Percentiles rank a stretch among this genome's conserved stretches.
phyloP scores from a whole-genome alignment of 2,329 filamentous ascomycete genomes.

The Parastagonospora avenae region DNA sequence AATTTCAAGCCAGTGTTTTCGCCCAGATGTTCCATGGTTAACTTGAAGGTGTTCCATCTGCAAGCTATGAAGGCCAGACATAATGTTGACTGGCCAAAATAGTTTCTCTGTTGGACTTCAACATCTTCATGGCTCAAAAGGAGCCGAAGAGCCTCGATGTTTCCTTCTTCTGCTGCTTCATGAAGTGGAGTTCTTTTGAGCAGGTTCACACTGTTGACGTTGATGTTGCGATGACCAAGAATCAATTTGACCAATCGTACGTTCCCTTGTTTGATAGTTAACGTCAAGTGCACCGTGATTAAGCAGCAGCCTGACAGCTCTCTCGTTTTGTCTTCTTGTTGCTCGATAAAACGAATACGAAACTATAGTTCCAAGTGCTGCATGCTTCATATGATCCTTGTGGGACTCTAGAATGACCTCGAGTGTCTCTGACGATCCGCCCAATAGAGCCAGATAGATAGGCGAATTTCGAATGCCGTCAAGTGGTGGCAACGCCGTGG shows the following conservation, averaged over 20 bases:
- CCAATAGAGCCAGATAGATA: no score
- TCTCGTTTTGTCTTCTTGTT: no score
- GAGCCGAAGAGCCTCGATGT: not conserved
- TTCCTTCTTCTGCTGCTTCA: not conserved
- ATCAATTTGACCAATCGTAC: not conserved
- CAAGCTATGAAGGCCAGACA: not conserved
- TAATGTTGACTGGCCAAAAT: not conserved
- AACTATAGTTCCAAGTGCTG: no score
- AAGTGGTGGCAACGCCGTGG: no score
- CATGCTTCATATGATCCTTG: no score
- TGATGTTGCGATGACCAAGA: not conserved
- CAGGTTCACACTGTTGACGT: not conserved
- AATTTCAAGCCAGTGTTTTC: not conserved
- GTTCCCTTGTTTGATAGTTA: no score
- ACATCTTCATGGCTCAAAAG: not conserved
- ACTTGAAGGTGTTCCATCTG: not conserved
- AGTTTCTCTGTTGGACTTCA: not conserved
- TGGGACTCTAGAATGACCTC: no score
- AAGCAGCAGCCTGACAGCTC: no score
- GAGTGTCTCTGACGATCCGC: no score
- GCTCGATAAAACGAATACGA: no score
- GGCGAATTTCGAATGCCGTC: no score
- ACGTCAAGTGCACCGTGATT: no score
- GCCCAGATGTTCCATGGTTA: not conserved
- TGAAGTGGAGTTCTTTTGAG: not conserved